phyloP scores from a whole-genome alignment of 1,139 yeast genomes.

The Spencermartinsiella ligniputridi region DNA sequence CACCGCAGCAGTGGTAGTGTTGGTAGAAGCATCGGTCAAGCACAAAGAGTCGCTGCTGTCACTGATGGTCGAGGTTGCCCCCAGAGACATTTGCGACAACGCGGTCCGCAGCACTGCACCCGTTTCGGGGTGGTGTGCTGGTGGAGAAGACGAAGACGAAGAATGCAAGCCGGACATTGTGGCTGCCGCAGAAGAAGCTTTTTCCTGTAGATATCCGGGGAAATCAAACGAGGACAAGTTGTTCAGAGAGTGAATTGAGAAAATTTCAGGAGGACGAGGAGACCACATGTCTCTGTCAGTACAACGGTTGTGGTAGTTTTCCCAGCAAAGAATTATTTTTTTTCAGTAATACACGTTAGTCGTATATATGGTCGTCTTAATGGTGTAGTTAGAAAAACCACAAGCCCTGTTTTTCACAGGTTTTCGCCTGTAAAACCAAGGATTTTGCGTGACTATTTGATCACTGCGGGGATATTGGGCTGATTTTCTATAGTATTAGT shows the following conservation, averaged over 20 bases:
- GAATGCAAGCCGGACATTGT: too few relatives aligned
- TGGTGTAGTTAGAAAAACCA: too few relatives aligned
- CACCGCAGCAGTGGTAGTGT: not conserved
- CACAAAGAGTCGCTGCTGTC: not conserved
- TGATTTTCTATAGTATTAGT: too few relatives aligned
- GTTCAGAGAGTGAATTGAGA: not conserved
- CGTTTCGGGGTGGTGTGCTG: not conserved
- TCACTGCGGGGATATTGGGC: too few relatives aligned
- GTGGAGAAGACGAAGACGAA: too few relatives aligned
- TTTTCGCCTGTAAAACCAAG: too few relatives aligned
- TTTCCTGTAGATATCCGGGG: not conserved
- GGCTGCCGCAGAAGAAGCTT: not conserved
- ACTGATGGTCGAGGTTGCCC: not conserved
- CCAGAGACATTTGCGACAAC: not conserved
- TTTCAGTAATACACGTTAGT: too few relatives aligned
- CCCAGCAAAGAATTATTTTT: too few relatives aligned
- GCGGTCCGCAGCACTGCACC: slow-evolving; percentile 1
- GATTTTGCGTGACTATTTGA: too few relatives aligned
- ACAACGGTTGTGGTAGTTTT: too few relatives aligned
- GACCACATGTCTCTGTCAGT: not conserved
- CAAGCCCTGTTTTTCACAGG: too few relatives aligned
- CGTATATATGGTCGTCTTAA: too few relatives aligned
- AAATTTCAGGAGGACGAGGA: not conserved
- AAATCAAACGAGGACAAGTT: not conserved
- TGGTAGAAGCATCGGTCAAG: not conserved